Percentiles rank a stretch among this genome's conserved stretches.
Evolutionary conservation across 371 early-diverging fungal species (phyloP).

Genomic region (Mucor piriformis): DNA sequence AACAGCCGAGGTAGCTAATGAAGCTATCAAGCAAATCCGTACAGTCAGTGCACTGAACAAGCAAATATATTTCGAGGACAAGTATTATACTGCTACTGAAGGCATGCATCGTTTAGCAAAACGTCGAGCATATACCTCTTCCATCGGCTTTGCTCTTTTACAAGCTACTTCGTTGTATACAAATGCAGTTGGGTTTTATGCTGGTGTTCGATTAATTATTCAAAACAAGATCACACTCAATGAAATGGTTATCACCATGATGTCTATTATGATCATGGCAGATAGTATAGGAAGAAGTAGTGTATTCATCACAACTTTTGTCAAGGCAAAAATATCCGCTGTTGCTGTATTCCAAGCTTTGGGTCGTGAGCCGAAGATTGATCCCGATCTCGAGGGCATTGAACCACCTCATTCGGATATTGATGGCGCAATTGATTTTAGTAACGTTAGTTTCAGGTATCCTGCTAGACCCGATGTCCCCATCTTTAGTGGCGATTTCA

Average conservation of each 20-base stretch:
- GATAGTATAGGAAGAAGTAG: constrained; percentile 64
- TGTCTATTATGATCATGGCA: constrained; percentile 70
- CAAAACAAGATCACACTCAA: constrained; percentile 35
- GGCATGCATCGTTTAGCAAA: constrained; percentile 67
- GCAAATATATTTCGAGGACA: constrained; percentile 66
- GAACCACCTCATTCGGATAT: constrained; percentile 40
- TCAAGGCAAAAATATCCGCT: constrained; percentile 84
- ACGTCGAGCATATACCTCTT: constrained; percentile 55
- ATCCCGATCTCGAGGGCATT: constrained; percentile 65
- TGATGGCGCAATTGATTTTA: constrained; percentile 57
- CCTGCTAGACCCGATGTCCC: constrained; percentile 79
- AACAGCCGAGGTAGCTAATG: constrained; percentile 78
- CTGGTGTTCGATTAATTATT: constrained; percentile 52
- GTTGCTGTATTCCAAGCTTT: constrained; percentile 71
- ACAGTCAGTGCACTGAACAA: constrained; percentile 85
- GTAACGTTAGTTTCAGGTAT: constrained; percentile 75
- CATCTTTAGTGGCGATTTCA: constrained; percentile 76
- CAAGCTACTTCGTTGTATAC: constrained; percentile 68
- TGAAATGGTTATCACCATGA: constrained; percentile 65
- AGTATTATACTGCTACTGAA: constrained; percentile 59
- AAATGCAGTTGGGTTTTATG: constrained; percentile 64
- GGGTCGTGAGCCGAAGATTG: constrained; percentile 72
- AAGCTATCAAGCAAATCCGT: constrained; percentile 85
- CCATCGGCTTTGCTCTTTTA: constrained; percentile 68
- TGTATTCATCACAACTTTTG: constrained; percentile 59